Percentiles rank a stretch among this genome's conserved stretches.
Conservation (phyloP, 257 asterid species). For the Misopates orontium region DNA sequence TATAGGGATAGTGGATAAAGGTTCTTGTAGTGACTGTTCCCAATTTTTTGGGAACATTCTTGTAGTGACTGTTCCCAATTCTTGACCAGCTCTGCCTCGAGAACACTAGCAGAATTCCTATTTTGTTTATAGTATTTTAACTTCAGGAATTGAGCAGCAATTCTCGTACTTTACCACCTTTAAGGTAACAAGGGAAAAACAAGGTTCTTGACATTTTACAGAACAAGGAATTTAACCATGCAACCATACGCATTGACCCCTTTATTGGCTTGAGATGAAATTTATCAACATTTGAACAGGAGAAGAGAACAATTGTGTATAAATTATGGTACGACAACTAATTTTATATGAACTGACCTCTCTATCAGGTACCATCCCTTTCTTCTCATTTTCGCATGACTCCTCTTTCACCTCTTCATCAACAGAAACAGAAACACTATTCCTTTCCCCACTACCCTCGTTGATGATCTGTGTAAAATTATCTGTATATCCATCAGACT, state of each 20-base stretch:
- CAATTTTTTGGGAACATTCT: neutral
- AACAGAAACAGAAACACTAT: constrained; percentile 9
- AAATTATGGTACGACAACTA: neutral
- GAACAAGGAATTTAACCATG: neutral
- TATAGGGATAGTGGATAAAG: neutral
- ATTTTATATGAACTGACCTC: constrained; percentile 22
- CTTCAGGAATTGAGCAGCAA: too few species aligned
- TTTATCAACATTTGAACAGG: neutral
- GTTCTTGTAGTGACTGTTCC: neutral
- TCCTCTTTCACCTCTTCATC: constrained; percentile 26
- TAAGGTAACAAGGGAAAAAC: neutral
- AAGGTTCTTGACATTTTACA: neutral
- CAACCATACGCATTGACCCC: neutral
- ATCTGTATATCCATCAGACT: constrained; percentile 2
- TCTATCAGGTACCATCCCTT: constrained; percentile 14
- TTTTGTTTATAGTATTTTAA: neutral
- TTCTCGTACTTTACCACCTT: neutral
- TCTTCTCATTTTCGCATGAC: constrained; percentile 20
- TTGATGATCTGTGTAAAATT: constrained; percentile 19
- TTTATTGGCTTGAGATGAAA: neutral
- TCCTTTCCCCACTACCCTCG: constrained; percentile 2
- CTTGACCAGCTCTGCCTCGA: neutral
- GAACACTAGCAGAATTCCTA: neutral
- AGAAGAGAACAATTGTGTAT: neutral
- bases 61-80: neutral